Evolutionary conservation across 331 rosid species (phyloP).

Genomic region (Prunus yedoensis): DNA sequence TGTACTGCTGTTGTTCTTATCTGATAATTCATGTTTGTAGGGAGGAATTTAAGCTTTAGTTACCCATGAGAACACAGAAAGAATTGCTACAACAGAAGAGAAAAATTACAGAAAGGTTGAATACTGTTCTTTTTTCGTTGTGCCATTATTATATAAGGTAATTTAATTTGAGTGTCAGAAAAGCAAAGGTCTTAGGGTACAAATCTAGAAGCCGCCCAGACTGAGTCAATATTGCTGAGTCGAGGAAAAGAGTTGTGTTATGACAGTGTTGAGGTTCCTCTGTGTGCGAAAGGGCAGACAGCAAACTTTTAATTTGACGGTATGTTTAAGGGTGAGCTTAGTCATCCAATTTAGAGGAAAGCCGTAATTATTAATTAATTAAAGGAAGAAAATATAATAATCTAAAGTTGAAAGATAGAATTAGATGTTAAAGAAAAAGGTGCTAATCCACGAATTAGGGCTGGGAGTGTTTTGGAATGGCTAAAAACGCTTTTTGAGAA

Average conservation of each 20-base stretch:
- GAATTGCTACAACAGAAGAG: not conserved
- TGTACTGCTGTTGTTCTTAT: not conserved
- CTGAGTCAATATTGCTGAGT: not conserved
- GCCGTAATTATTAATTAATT: not conserved
- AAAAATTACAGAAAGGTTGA: not conserved
- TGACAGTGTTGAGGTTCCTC: not conserved
- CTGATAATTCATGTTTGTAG: not conserved
- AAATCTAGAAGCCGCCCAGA: not conserved
- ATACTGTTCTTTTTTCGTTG: not conserved
- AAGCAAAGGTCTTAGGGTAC: not conserved
- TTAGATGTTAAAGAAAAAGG: not conserved
- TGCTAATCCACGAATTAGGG: too few species aligned
- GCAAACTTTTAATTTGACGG: not conserved
- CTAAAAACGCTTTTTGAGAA: too few species aligned
- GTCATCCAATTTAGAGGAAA: not conserved
- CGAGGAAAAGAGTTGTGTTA: not conserved
- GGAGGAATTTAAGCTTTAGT: not conserved
- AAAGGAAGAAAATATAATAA: not conserved
- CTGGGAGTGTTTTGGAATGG: too few species aligned
- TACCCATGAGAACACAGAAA: not conserved
- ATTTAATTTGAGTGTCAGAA: not conserved
- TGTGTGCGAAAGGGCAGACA: not conserved
- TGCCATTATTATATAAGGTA: not conserved
- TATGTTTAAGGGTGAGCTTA: too few species aligned
- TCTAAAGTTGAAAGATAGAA: not conserved